Evolutionary conservation across 768 basidiomycete genomes (phyloP).

Genomic region (Pisolithus albus): DNA sequence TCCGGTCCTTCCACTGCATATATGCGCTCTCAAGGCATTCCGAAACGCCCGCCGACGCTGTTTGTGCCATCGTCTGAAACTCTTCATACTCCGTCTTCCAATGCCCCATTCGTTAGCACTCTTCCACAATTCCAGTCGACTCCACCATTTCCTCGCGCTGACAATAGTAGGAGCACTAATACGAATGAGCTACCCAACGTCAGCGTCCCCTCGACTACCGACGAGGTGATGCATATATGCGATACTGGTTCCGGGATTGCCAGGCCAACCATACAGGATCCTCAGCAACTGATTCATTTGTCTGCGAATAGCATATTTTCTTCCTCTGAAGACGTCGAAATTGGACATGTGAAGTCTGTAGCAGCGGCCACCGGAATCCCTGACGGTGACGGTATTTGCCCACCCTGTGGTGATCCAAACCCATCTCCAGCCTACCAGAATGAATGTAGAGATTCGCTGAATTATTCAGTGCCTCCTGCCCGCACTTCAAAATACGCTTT

Average conservation of each 20-base stretch:
- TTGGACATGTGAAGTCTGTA: not conserved
- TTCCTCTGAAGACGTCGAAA: conserved; percentile 23
- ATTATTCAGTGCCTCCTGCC: not conserved
- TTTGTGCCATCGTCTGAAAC: conserved; percentile 10
- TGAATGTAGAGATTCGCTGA: too few species aligned
- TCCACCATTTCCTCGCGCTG: conserved; percentile 10
- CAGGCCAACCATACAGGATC: conserved; percentile 4
- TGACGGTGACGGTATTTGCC: not conserved
- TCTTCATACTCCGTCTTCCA: conserved; percentile 1
- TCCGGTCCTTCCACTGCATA: conserved; percentile 19
- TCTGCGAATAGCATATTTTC: conserved; percentile 25
- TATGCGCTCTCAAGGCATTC: conserved; percentile 19
- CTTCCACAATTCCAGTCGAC: conserved; percentile 23
- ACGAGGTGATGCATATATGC: not conserved
- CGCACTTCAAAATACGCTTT: not conserved
- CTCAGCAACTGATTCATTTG: conserved; percentile 13
- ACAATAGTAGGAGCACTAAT: not conserved
- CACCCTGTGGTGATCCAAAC: not conserved
- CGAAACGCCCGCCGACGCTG: conserved; percentile 3
- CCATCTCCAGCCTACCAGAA: too few species aligned
- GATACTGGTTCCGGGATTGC: conserved; percentile 17
- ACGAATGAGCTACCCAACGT: not conserved
- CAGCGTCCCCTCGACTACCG: not conserved
- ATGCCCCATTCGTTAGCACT: conserved; percentile 13
- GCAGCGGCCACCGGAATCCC: not conserved